phyloP scores from a whole-genome alignment of 306 rosid genomes.

The Citrullus mucosospermus region DNA sequence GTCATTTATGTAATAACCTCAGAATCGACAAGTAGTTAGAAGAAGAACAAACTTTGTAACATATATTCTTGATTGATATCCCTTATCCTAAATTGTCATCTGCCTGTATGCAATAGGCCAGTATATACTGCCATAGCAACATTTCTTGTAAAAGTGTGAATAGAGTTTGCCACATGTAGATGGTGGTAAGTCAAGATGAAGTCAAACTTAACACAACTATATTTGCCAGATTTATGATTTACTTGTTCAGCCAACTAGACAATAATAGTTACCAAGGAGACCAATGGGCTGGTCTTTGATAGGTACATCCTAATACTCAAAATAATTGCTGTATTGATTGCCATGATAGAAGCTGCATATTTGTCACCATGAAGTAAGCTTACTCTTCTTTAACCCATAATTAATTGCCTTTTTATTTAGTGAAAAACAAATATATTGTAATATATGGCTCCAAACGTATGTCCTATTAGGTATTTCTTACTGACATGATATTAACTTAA shows the following conservation, averaged over 20 bases:
- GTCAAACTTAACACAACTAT: neutral
- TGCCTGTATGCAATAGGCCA: neutral
- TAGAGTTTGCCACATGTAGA: neutral
- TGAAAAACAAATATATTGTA: neutral
- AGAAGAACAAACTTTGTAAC: neutral
- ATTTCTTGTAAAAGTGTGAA: conserved; percentile 1
- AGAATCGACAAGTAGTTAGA: conserved; percentile 55
- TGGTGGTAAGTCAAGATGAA: neutral
- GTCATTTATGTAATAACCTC: conserved; percentile 75
- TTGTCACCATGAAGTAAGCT: neutral
- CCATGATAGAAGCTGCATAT: neutral
- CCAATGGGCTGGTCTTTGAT: neutral
- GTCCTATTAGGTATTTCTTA: neutral
- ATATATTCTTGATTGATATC: neutral
- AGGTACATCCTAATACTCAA: neutral
- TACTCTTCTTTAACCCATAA: neutral
- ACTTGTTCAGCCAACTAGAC: neutral
- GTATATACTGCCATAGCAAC: neutral
- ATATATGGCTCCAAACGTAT: neutral
- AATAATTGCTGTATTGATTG: neutral
- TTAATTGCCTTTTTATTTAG: neutral
- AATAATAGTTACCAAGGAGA: neutral
- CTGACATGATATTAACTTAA: neutral
- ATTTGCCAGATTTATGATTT: neutral
- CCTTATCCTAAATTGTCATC: neutral